These are phyloP conservation scores for Rhynchosporium agropyri DNA, from an alignment of 2,329 filamentous ascomycete genomes.

Conservation along the genomic window DNA sequence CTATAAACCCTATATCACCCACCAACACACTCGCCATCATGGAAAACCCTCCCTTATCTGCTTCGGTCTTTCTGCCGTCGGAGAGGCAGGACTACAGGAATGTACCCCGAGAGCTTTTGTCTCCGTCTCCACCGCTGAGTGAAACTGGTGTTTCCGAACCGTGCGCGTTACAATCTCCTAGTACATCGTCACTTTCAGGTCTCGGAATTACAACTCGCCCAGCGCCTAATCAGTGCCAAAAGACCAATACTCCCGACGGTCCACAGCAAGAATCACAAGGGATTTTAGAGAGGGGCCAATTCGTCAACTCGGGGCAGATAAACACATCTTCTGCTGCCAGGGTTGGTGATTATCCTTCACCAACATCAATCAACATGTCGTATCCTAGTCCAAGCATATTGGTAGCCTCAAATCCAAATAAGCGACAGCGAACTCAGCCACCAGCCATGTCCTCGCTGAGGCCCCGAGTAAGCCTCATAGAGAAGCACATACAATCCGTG, in stretches of 20 bases:
- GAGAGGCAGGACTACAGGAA: constrained; percentile 12
- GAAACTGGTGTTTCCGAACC: not conserved
- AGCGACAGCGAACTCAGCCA: constrained; percentile 27
- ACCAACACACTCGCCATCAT: constrained; percentile 4
- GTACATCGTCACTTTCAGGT: constrained; percentile 8
- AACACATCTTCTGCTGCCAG: constrained; percentile 1
- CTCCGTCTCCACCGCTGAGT: not conserved
- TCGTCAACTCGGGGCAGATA: constrained; percentile 1
- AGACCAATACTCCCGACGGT: not conserved
- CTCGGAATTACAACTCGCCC: constrained; percentile 13
- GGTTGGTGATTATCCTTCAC: not conserved
- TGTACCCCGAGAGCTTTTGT: not conserved
- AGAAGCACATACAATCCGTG: constrained; percentile 34
- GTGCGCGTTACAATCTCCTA: constrained; percentile 5
- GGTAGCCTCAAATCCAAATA: constrained; percentile 23
- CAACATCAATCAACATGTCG: not conserved
- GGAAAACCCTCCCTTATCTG: constrained; percentile 19
- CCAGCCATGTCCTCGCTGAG: constrained; percentile 33
- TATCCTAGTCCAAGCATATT: constrained; percentile 3
- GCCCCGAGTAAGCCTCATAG: constrained; percentile 32
- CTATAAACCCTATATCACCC: constrained; percentile 12
- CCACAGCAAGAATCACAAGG: not conserved
- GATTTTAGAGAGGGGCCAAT: not conserved
- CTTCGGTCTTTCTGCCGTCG: constrained; percentile 20
- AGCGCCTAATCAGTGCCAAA: not conserved